Evolutionary conservation across 2,329 filamentous ascomycete genomes (phyloP), one percentile per base, ranked within the genome.

Genomic region (Didymosphaeria variabile): DNA sequence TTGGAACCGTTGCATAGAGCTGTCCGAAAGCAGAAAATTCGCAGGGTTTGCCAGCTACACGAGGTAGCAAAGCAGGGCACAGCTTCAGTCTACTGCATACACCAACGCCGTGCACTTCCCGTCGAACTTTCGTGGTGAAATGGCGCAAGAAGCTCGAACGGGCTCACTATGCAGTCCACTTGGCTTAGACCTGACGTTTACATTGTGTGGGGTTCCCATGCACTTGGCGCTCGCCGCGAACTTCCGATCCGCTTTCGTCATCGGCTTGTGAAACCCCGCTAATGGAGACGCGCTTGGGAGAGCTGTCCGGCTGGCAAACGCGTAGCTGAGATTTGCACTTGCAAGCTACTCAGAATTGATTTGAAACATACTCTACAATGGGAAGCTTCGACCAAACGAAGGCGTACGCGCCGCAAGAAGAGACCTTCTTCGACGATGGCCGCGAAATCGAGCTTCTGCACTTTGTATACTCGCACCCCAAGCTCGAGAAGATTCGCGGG

Each of bases 371-470:
- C 26, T 5, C 26, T 50, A 70, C 57, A 60, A 71, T 79, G 76
- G 65, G 68, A 44, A 63, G 64, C 46, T 79, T 79, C 63, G 74
- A 78, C 65, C 68, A 80, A 60, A 77, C 65, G 55, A 84, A 84
- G 66, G 82, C 81, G 15, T 85, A 84, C 66, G 78, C 79, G 61
- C 71, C 77, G 58, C 80, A 84, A 68, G 80, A 82, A 70, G 76
- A 79, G 31, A 70, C 68, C n/a, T 78, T 79, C 57, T 82, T 83
- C 63, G 87, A 92, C 67, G 90, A 93, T 74, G 91, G 91, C 19
- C 86, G 91, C 23, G 91, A 94, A 73, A 86, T 90, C 60, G 88
- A 91, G 68, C 84, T 94, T 5, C 81, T 94, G 5, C 87, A 91
- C 64, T 92, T 86, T 72, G 81, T 94, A 58, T 90, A 89, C 75